These are phyloP conservation scores for Poterioochromonas sp. DNA, from an alignment of 352 stramenopile genomes.

Conservation along the genomic window DNA sequence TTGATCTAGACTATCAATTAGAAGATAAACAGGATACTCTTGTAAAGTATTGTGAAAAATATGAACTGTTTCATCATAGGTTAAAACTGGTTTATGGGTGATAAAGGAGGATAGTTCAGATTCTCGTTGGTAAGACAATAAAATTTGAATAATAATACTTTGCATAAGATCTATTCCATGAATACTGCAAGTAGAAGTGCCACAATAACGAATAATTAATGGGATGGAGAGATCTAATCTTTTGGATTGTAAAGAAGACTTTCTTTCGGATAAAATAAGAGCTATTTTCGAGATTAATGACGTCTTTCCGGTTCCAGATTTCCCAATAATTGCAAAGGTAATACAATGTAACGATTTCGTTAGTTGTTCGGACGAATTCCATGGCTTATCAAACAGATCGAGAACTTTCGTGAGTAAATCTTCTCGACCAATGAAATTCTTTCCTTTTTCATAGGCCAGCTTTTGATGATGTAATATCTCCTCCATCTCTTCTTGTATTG, in stretches of 20 bases:
- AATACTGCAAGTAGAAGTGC: background rate
- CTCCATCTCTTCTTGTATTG: no score
- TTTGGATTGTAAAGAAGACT: background rate
- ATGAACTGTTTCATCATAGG: background rate
- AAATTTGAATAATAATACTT: constrained; percentile 9
- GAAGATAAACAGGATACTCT: background rate
- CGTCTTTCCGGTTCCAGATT: constrained; percentile 19
- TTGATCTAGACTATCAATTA: constrained; percentile 25
- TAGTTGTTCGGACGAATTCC: background rate
- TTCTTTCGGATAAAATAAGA: background rate
- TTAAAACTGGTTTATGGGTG: background rate
- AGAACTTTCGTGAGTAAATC: background rate
- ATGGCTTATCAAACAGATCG: background rate
- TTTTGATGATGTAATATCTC: background rate
- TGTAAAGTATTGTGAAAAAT: background rate
- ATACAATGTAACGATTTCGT: background rate
- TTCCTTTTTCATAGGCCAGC: background rate
- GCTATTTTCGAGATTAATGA: constrained; percentile 21
- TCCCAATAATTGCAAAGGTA: background rate
- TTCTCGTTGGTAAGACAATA: background rate
- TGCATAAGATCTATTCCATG: background rate
- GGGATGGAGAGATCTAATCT: background rate
- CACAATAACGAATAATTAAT: constrained; percentile 26
- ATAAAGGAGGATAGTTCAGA: no score
- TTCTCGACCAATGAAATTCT: background rate